Conservation (phyloP, 1,284 basidiomycete species). For the Irpex sp. region DNA sequence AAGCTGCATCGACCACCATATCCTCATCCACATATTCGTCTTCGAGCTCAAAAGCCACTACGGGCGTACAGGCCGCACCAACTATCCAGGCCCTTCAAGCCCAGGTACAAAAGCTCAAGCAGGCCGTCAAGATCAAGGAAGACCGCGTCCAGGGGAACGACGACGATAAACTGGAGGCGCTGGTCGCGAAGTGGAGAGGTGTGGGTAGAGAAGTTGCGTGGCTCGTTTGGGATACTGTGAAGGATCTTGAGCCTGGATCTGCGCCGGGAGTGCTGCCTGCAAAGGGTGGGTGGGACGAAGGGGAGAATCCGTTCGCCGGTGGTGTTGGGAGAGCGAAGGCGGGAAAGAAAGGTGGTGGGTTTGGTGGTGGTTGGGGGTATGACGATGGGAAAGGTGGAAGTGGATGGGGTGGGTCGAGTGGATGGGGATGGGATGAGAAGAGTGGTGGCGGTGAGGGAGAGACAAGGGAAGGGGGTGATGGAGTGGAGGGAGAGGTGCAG, state of each 20-base stretch:
- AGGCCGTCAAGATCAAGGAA: constrained; percentile 62
- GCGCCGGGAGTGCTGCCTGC: constrained; percentile 13
- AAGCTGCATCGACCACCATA: neutral
- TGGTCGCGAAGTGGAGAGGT: constrained; percentile 62
- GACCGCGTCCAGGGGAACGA: constrained; percentile 47
- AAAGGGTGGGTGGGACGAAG: constrained; percentile 20
- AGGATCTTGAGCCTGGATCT: constrained; percentile 37
- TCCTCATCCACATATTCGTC: neutral
- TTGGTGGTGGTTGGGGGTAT: constrained; percentile 39
- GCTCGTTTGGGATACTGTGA: constrained; percentile 67
- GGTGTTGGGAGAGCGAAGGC: constrained; percentile 10
- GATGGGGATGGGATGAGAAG: constrained; percentile 13
- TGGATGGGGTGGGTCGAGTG: constrained; percentile 9
- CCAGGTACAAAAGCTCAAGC: constrained; percentile 57
- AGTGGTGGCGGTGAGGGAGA: constrained; percentile 24
- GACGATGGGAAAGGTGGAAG: constrained; percentile 20
- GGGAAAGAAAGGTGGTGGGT: constrained; percentile 17
- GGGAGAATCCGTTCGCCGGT: constrained; percentile 8
- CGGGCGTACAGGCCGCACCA: constrained; percentile 47
- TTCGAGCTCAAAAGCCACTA: constrained; percentile 13
- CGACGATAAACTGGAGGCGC: constrained; percentile 42
- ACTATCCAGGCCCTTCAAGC: constrained; percentile 61
- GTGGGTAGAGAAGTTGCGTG: constrained; percentile 70
- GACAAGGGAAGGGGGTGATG: constrained; percentile 34
- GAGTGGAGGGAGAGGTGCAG: neutral